Evolutionary conservation across 169 alveolate genomes (phyloP), one percentile per base, ranked within the genome.

Genomic region (Fabrea salina): DNA sequence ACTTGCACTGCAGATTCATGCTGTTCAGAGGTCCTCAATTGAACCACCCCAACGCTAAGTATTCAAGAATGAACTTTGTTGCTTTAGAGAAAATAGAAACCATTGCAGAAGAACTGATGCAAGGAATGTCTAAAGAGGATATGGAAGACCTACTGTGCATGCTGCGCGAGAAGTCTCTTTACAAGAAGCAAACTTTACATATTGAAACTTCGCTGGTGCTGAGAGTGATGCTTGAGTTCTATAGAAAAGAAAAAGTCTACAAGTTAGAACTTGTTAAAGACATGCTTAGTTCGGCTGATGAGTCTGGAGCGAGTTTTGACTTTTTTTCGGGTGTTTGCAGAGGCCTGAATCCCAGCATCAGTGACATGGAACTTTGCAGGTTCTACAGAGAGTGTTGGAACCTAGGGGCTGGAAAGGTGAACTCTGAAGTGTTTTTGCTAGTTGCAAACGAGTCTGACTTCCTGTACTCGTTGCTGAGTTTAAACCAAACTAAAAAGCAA

Each of bases 151-250:
- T 82, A 3, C 50, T 59, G 39, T 13, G 59, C 4, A 50, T 53
- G 39, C 49, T 82, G 0, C 47, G 51, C 13, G n/a, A 19, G 3
- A 67, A 66, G 19, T 59, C 57, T 22, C 27, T 32, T 19, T 33
- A 1, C 32, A 3, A 19, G 53, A 41, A 25, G 2, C 1, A 5
- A 30, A 47, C 19, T 0, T 47, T 11, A n/a, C 35, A 11, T 19
- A 2, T 54, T 8, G 66, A 56, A 13, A 27, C 47, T 4, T 19
- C 79, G 35, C 32, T 47, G 13, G 54, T 83, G 6, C 37, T 83
- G 22, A 64, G 89, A n/a, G 51, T 83, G 16, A 25, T 76, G 5
- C 79, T 83, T 3, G 85, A 77, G 33, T 83, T 68, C 32, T 83
- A 77, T 37, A 66, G 78, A 78, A 76, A 74, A 27, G 89, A 83